Conservation (phyloP, 768 basidiomycete species). For the Mrakia blollopis region DNA sequence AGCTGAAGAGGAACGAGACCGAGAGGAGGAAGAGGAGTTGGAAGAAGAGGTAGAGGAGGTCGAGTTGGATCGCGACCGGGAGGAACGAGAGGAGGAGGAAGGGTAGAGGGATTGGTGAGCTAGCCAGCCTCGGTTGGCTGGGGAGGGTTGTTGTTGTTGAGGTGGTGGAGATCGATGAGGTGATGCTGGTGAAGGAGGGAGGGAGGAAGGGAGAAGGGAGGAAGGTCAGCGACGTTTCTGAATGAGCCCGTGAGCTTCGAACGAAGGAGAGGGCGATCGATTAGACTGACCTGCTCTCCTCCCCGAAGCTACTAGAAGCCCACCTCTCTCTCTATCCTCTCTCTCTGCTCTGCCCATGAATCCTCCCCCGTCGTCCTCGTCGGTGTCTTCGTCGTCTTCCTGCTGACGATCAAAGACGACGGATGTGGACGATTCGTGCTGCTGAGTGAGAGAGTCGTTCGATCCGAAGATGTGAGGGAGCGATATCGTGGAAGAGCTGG, state of each 20-base stretch:
- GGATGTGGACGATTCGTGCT: background rate
- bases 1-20: background rate
- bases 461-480: slow-evolving; percentile 25
- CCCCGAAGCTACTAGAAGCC: background rate
- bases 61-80: background rate
- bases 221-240: background rate
- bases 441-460: slow-evolving; percentile 12
- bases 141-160: background rate
- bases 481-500: slow-evolving; percentile 5
- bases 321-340: slow-evolving; percentile 15
- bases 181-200: background rate
- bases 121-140: slow-evolving; percentile 25
- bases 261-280: too few relatives aligned
- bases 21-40: slow-evolving; percentile 4
- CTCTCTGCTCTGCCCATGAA: slow-evolving; percentile 17
- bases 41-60: slow-evolving; percentile 23
- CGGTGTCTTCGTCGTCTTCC: slow-evolving; percentile 1
- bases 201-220: background rate
- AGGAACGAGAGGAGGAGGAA: slow-evolving; percentile 21
- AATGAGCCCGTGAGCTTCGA: background rate
- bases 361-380: slow-evolving; percentile 23
- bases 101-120: slow-evolving; percentile 30
- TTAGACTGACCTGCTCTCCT: background rate
- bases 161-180: background rate
- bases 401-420: slow-evolving; percentile 11